Base-by-base conservation (phyloP, 2,329 filamentous ascomycete species). In the Capronia americana region DNA sequence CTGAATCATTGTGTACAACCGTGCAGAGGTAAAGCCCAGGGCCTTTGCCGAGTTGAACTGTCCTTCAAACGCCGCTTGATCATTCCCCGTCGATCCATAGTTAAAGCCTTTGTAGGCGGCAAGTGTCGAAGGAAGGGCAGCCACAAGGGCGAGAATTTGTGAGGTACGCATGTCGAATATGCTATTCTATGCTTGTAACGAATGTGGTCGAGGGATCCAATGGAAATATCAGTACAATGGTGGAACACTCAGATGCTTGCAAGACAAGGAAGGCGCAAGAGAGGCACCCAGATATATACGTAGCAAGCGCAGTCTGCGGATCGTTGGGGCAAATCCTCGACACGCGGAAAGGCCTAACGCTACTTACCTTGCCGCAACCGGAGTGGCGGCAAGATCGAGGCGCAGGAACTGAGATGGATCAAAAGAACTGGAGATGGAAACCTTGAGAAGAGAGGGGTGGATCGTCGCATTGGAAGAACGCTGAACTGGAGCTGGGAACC, bases 1-100 rank as follows among this genome's bases (percentile, higher is more conserved):
- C 77, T 87, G 85, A 75, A 89, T 86, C 81, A 86, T 88, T 76
- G 89, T 91, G 83, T 91, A 84, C 30, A 84, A 75, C 64, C 82
- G 79, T 58, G 81, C 82, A 63, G 81, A 81, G 57, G 78, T 80
- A 76, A 83, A 84, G 8, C 73, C 67, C 1, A 83, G 75, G 61
- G 75, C 76, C 73, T 80, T 79, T 41, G 81, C 82, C 44, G 79
- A 78, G 60, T 77, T 75, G 76, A 84, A 84, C 63, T 83, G 76
- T 38, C 71, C 71, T 70, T 78, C 73, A 72, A 80, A 84, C 69
- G 82, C 80, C 24, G 77, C 61, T 71, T 83, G 79, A 51, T 73
- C 73, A 57, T 79, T 79, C 66, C 75, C 73, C 44, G 78, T 79
- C 34, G 78, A 69, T 69, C 80, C 81, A 72, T 83, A 83, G 78